phyloP scores from a whole-genome alignment of 768 basidiomycete species.

The Crepidotus variabilis region DNA sequence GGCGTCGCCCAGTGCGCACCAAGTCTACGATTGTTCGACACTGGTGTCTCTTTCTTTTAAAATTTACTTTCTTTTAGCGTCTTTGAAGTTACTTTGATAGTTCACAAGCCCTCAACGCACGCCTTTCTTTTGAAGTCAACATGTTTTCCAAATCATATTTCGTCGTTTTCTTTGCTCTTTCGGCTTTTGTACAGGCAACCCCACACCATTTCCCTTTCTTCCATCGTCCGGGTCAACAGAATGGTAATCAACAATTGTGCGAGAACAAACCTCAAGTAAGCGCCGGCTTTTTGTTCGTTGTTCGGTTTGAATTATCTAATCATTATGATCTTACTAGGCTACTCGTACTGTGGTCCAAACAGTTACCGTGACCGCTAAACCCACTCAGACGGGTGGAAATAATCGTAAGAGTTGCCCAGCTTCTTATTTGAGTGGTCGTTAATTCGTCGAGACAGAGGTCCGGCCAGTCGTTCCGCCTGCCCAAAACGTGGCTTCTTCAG shows the following conservation, averaged over 20 bases:
- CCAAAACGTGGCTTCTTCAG: background rate
- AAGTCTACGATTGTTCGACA: conserved; percentile 45
- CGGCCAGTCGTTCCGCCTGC: background rate
- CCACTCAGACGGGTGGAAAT: conserved; percentile 5
- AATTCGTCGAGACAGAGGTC: background rate
- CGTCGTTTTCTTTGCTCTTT: conserved; percentile 36
- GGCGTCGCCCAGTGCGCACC: conserved; percentile 41
- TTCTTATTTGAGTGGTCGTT: background rate
- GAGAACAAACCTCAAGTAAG: background rate
- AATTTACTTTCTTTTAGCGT: conserved; percentile 31
- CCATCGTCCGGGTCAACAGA: background rate
- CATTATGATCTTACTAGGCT: conserved; percentile 14
- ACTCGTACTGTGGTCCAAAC: conserved; percentile 20
- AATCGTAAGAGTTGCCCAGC: background rate
- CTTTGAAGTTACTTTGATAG: conserved; percentile 18
- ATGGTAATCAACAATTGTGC: background rate
- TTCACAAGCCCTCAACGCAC: conserved; percentile 21
- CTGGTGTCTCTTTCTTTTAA: conserved; percentile 49
- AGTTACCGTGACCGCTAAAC: conserved; percentile 27
- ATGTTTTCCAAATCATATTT: conserved; percentile 41
- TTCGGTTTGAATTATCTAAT: conserved; percentile 3
- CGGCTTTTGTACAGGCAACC: conserved; percentile 30
- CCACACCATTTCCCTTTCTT: conserved; percentile 14
- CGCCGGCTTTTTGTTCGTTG: background rate
- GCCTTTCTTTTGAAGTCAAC: conserved; percentile 20